Percentiles rank a stretch among this genome's conserved stretches.
These are phyloP conservation scores for Syzygium oleosum DNA, from an alignment of 345 rosid species.

Conservation along the genomic window DNA sequence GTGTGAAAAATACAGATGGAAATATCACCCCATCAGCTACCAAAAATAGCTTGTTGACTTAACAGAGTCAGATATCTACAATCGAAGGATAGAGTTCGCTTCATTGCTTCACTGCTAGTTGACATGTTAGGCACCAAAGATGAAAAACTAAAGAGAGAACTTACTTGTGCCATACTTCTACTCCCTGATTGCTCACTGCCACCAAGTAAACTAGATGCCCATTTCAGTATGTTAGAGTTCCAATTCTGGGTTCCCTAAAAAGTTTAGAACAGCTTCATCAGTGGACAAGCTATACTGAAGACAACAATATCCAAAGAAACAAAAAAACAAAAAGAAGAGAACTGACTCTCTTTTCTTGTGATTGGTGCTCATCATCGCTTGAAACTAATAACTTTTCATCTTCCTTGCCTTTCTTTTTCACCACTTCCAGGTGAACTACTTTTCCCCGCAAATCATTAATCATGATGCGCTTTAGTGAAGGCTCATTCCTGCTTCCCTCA, in stretches of 20 bases:
- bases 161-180: not conserved
- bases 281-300: not conserved
- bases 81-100: not conserved
- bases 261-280: not conserved
- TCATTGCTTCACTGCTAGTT: not conserved
- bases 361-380: constrained; percentile 41
- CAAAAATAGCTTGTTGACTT: not conserved
- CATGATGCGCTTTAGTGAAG: constrained; percentile 60
- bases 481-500: constrained; percentile 32
- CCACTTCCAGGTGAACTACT: constrained; percentile 88
- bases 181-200: constrained; percentile 48
- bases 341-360: constrained; percentile 45
- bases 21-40: not conserved
- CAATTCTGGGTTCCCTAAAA: constrained; percentile 43
- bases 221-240: constrained; percentile 86
- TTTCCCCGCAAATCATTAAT: constrained; percentile 90
- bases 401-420: constrained; percentile 86
- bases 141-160: not conserved
- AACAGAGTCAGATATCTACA: not conserved
- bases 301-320: not conserved
- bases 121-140: not conserved
- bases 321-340: not conserved
- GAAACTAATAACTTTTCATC: constrained; percentile 77
- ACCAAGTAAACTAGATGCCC: constrained; percentile 92
- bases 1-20: not conserved